These are phyloP conservation scores for Fusarium sp. DNA, from an alignment of 2,329 filamentous ascomycete genomes.

Conservation along the genomic window DNA sequence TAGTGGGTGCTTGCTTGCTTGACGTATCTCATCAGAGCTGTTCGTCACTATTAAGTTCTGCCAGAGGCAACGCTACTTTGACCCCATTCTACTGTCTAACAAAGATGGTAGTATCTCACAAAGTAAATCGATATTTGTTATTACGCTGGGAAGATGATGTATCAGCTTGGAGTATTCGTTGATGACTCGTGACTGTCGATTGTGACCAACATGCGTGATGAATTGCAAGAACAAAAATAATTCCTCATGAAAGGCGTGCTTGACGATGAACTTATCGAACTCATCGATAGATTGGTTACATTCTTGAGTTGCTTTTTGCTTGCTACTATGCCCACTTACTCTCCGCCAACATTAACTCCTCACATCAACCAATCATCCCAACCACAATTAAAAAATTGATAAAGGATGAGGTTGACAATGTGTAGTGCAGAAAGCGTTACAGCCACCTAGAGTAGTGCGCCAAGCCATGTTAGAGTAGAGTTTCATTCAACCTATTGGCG, in stretches of 20 bases:
- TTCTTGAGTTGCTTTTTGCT: neutral
- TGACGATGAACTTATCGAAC: neutral
- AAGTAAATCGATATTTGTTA: too few relatives aligned
- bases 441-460: neutral
- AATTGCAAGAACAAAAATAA: neutral
- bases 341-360: neutral
- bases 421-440: neutral
- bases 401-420: neutral
- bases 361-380: neutral
- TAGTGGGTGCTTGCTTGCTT: neutral
- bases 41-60: neutral
- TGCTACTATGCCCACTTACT: neutral
- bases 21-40: neutral
- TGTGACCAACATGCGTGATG: neutral
- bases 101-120: too few relatives aligned
- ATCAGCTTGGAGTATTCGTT: neutral
- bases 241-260: neutral
- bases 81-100: neutral
- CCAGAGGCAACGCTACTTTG: neutral
- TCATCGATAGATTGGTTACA: accelerated
- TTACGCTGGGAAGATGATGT: neutral
- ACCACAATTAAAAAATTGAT: neutral
- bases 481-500: neutral
- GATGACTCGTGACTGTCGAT: neutral
- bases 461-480: neutral